Conservation (phyloP, 1,284 basidiomycete species). For the Cryptococcus maquisensis region DNA sequence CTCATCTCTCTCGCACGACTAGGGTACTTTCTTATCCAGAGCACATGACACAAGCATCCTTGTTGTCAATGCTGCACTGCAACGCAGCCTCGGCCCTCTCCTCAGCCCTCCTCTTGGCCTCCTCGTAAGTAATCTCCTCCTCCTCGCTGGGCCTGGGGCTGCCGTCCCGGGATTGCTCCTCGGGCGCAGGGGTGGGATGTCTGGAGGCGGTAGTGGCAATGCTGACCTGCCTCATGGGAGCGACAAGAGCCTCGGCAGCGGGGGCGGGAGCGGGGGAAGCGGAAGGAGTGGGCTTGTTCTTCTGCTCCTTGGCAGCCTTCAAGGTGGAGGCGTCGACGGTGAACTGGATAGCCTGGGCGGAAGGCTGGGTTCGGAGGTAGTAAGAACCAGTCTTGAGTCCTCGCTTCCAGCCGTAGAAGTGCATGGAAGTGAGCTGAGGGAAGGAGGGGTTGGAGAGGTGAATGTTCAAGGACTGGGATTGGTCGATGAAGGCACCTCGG, state of each 20-base stretch:
- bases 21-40: slow-evolving; percentile 32
- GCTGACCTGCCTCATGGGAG: slow-evolving; percentile 39
- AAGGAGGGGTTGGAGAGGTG: slow-evolving; percentile 88
- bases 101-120: slow-evolving; percentile 48
- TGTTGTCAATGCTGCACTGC: slow-evolving; percentile 51
- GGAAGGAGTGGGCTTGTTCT: slow-evolving; percentile 18
- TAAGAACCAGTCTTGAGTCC: slow-evolving; percentile 96
- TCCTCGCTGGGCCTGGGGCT: slow-evolving; percentile 39
- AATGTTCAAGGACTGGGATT: slow-evolving; percentile 75
- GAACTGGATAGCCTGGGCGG: slow-evolving; percentile 96
- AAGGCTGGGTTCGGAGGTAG: slow-evolving; percentile 91
- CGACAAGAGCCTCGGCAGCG: slow-evolving; percentile 24
- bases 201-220: slow-evolving; percentile 40
- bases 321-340: slow-evolving; percentile 82
- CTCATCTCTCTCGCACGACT: neutral
- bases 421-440: slow-evolving; percentile 96
- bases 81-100: slow-evolving; percentile 49
- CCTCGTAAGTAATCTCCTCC: slow-evolving; percentile 50
- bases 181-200: slow-evolving; percentile 19
- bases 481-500: slow-evolving; percentile 97
- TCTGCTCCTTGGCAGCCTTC: slow-evolving; percentile 50
- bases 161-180: slow-evolving; percentile 10
- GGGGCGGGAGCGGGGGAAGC: slow-evolving; percentile 12
- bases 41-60: slow-evolving; percentile 50
- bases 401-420: slow-evolving; percentile 99